Evolutionary conservation across 108 stramenopile genomes (phyloP), one percentile per base, ranked within the genome.

Genomic region (Thalassiosira profunda): DNA sequence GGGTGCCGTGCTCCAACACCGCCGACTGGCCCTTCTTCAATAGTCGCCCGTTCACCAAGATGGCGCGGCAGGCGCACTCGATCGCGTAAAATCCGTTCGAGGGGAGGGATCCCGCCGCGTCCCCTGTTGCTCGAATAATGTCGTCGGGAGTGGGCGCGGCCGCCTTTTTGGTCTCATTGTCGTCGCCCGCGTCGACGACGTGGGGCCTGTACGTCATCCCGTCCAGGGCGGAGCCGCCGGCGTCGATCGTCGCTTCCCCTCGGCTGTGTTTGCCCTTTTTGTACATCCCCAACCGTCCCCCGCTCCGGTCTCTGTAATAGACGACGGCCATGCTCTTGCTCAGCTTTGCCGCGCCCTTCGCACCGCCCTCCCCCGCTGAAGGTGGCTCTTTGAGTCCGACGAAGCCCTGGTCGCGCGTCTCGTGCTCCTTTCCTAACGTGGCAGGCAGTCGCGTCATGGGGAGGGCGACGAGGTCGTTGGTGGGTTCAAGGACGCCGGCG

Each of bases 41-140:
- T 0, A 5, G 29, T 9, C 0, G 47, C 0, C 54, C 36, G 4
- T 53, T 63, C 14, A 72, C 64, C 0, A 84, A 81, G 10, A 78
- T 79, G 74, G 86, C 86, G 46, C 85, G 79, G 2, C 86, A 83
- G 25, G 86, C 58, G 58, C 85, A 80, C 48, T 89, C 86, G 20
- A 92, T 52, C 8, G 79, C 84, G 49, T 80, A 92, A 58, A 86
- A 89, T n/a, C 87, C 86, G 3, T 10, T 33, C 14, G 56, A 1
- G 1, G 86, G 86, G 6, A 80, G 34, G 21, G 40, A 38, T 17
- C 34, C 54, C 6, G 34, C 38, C 37, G 42, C 10, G 20, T 66
- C 30, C 70, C 51, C 53, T 15, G 42, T 38, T 35, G 69, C 56
- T 11, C 54, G 38, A 15, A 67, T 12, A 3, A 60, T 40, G 54